A percentile compares a stretch with the other conserved stretches of the same genome.
phyloP scores from a whole-genome alignment of 257 asterid species.

The Anisodus tanguticus region DNA sequence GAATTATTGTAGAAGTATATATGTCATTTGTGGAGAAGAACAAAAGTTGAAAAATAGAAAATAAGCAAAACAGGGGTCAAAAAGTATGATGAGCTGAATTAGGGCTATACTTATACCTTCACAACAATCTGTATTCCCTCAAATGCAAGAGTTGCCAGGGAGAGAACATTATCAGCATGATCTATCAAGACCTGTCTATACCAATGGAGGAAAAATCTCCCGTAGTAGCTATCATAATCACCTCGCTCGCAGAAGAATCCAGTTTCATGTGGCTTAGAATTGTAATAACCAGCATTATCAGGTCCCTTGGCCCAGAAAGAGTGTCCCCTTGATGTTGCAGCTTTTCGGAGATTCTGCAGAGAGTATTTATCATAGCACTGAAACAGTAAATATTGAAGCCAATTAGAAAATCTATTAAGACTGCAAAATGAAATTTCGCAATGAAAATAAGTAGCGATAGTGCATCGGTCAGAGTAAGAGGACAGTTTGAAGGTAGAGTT shows the following conservation, averaged over 20 bases:
- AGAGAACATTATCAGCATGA: constrained; percentile 65
- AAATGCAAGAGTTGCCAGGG: constrained; percentile 65
- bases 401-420: not conserved
- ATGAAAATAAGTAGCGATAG: not conserved
- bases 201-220: constrained; percentile 75
- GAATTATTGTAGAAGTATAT: not conserved
- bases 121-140: constrained; percentile 61
- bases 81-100: constrained; percentile 13
- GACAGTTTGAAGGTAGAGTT: not conserved
- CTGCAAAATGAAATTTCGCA: not conserved
- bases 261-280: constrained; percentile 71
- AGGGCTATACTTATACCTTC: constrained; percentile 50
- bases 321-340: constrained; percentile 70
- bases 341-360: constrained; percentile 60
- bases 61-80: not conserved
- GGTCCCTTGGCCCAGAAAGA: constrained; percentile 71
- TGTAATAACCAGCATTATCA: constrained; percentile 73
- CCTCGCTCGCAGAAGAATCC: constrained; percentile 75
- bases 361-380: constrained; percentile 75
- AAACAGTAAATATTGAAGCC: constrained; percentile 19
- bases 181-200: constrained; percentile 60
- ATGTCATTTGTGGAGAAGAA: not conserved
- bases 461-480: not conserved
- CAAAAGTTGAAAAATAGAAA: not conserved
- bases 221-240: constrained; percentile 71